Base-by-base conservation (phyloP, 768 basidiomycete species). In the Chalciporus sphaerocephalus region DNA sequence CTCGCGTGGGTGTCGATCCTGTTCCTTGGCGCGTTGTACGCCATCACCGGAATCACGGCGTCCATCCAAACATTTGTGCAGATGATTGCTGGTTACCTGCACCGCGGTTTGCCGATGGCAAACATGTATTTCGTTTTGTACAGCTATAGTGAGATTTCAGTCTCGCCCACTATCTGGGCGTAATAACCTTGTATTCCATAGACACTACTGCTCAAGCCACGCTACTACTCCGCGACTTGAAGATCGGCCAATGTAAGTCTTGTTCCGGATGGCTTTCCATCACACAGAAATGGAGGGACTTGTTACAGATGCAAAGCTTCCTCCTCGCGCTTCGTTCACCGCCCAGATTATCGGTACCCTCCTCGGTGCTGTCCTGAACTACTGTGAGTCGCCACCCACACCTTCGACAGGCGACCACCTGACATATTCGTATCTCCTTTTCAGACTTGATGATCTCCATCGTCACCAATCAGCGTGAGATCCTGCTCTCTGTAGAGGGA, bases 281-380 rank as follows among this genome's bases (percentile, higher is more conserved):
- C 60, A 56, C 70, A 67, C 25, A 72, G 73, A 57, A 69, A 74
- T 55, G 72, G 6, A 53, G 27, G 1, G 7, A 16, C 40, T 5
- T n/a, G 27, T 22, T 1, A 39, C 30, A 64, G 63, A 66, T 42
- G 50, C 74, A 18, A 84, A 84, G 64, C 71, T 85, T 33, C 79
- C 82, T 28, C 83, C 83, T 36, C 78, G 81, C 9, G 74, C 75
- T 25, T 78, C 81, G 2, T 84, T 85, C 61, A 69, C 73, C 16
- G 78, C 79, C 8, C 81, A 83, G 55, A 71, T 68, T 23, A 41
- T 74, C 37, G 81, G 83, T 1, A 76, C 80, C 5, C 60, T 85
- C 35, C 64, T 84, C 27, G 81, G 75, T 6, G 65, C 71, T 25
- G 52, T 75, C 41, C 55, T 76, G 38, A 76, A 74, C 56, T 78